Percentiles rank a stretch among this genome's conserved stretches.
Conservation (phyloP, 805 yeast genomes). For the Wickerhamomyces queroliae region DNA sequence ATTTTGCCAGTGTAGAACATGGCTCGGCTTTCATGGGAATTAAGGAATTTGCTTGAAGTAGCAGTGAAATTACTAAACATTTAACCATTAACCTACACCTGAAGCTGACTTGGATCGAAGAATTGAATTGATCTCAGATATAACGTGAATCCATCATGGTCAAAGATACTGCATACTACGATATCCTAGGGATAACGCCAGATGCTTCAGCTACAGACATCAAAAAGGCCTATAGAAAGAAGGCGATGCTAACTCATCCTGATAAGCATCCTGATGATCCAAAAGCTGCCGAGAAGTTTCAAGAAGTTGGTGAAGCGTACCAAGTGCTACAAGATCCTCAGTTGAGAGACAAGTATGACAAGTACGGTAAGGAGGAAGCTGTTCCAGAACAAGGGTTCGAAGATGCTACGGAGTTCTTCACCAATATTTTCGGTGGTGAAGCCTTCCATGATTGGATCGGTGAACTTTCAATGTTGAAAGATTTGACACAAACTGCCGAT, state of each 20-base stretch:
- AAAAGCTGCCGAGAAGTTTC: constrained; percentile 81
- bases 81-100: too few species aligned
- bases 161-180: constrained; percentile 84
- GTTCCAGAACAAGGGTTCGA: constrained; percentile 67
- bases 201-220: constrained; percentile 77
- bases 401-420: constrained; percentile 84
- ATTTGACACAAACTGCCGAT: constrained; percentile 52
- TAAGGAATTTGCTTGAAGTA: too few species aligned
- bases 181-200: constrained; percentile 59
- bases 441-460: constrained; percentile 77
- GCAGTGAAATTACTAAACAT: too few species aligned
- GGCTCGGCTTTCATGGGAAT: too few species aligned
- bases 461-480: constrained; percentile 63
- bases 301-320: constrained; percentile 64
- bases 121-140: too few species aligned
- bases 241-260: constrained; percentile 88
- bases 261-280: constrained; percentile 97
- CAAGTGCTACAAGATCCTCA: constrained; percentile 74
- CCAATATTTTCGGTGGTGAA: constrained; percentile 80
- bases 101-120: too few species aligned
- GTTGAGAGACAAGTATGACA: constrained; percentile 70
- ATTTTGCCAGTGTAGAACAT: too few species aligned
- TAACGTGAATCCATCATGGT: constrained; percentile 43
- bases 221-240: constrained; percentile 88
- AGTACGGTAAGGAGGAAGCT: constrained; percentile 75